Evolutionary conservation across 768 basidiomycete species (phyloP).

Genomic region (Rhodocollybia butyracea): DNA sequence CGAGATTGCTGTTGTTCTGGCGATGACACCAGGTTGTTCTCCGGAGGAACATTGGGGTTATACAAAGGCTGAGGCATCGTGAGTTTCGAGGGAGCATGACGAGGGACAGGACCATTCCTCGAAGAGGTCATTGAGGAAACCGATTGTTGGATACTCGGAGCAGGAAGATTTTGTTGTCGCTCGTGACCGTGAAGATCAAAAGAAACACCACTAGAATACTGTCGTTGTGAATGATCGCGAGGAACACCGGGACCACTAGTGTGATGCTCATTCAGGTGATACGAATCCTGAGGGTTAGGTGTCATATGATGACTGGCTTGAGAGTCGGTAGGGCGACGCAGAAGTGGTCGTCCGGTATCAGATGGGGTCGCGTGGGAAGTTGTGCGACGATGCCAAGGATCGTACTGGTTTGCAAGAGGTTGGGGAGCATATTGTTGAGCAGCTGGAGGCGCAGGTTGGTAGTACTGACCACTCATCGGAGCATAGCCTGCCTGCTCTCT

Average conservation of each 20-base stretch:
- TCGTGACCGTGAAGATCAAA: neutral
- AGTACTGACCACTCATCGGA: neutral
- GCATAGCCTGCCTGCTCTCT: neutral
- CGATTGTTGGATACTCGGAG: slow-evolving; percentile 9
- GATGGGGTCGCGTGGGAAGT: neutral
- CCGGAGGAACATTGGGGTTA: slow-evolving; percentile 16
- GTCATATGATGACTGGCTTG: neutral
- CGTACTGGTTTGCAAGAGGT: neutral
- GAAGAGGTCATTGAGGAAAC: slow-evolving; percentile 6
- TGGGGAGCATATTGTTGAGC: neutral
- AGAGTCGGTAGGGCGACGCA: neutral
- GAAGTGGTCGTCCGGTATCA: neutral
- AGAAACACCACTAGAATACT: neutral
- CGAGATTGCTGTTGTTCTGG: slow-evolving; percentile 13
- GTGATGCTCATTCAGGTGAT: neutral
- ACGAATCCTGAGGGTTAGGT: neutral
- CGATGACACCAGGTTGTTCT: slow-evolving; percentile 8
- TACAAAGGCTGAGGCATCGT: slow-evolving; percentile 71
- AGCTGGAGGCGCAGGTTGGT: neutral
- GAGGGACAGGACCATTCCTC: slow-evolving; percentile 16
- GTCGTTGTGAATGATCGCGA: neutral
- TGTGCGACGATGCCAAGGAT: neutral
- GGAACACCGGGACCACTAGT: neutral
- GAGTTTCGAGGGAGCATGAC: slow-evolving; percentile 58
- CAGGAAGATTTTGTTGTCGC: neutral